Evolutionary conservation across 257 asterid species (phyloP), one percentile per base, ranked within the genome.

Genomic region (Scutellaria minor): DNA sequence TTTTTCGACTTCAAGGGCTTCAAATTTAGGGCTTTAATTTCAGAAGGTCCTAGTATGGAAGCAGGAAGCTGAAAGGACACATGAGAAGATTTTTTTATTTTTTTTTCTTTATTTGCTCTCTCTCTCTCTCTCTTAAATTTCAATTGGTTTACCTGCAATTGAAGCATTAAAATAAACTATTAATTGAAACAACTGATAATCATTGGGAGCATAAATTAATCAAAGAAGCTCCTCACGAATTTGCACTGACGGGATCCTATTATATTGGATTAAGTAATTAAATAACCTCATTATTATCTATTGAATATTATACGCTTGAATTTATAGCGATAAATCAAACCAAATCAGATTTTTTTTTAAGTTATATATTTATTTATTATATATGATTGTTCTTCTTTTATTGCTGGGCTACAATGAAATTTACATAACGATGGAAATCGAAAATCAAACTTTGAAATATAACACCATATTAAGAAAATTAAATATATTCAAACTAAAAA

Each of bases 1-100:
- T 20, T 54, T 35, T 54, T 5, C 54, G 70, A 60, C 52, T 37
- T 75, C 50, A 39, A 1, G 73, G 68, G 41, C 40, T 61, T 48
- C 12, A n/a, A 66, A 27, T 13, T 40, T 27, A 60, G 79, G 46
- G 42, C 42, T 57, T 57, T 11, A 24, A 55, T 20, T 6, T 35
- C 24, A 12, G 54, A 42, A 56, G 61, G 52, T 27, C 66, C 39
- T 11, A 20, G 39, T 24, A 20, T 5, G 56, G 71, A 71, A 62
- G 64, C 62, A 2, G 47, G 71, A 71, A 62, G 64, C 62, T 55
- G 27, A 15, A 39, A 37, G 54, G 46, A 37, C 39, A 31, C 10
- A 4, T 41, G 46, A 24, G 6, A 31, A 31, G 37, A 2, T 31
- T 31, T 31, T 4, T 31, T 31, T 31, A 1, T 31, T 31, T 31